A percentile compares a stretch with the other conserved stretches of the same genome.
phyloP scores from a whole-genome alignment of 1,284 basidiomycete species.

The Hortiboletus rubellus region DNA sequence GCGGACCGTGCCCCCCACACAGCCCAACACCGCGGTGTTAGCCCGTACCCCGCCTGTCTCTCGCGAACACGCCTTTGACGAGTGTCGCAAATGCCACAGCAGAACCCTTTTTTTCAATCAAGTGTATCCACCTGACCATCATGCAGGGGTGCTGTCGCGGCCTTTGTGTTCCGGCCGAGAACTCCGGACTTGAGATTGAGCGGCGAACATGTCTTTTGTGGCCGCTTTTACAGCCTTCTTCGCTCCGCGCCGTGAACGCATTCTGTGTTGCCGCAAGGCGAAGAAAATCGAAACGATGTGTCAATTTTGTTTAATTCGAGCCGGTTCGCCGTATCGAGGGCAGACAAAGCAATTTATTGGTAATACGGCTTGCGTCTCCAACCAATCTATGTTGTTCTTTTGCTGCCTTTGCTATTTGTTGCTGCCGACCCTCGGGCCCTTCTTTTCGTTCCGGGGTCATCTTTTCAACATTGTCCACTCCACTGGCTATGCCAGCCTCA shows the following conservation, averaged over 20 bases:
- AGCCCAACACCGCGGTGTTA: neutral
- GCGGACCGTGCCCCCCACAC: neutral
- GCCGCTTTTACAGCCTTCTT: constrained; percentile 21
- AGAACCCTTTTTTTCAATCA: neutral
- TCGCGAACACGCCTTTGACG: neutral
- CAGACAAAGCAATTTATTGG: too few relatives aligned
- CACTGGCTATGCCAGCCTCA: too few relatives aligned
- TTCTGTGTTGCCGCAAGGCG: neutral
- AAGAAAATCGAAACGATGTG: too few relatives aligned
- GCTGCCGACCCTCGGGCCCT: too few relatives aligned
- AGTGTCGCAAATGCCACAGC: neutral
- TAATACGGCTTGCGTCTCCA: too few relatives aligned
- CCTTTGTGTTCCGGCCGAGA: constrained; percentile 20
- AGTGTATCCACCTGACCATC: neutral
- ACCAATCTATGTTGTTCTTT: too few relatives aligned
- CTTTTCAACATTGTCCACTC: too few relatives aligned
- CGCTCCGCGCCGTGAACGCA: constrained; percentile 17
- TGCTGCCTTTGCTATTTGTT: too few relatives aligned
- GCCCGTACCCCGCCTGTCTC: neutral
- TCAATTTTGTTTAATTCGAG: too few relatives aligned
- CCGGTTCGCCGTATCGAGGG: too few relatives aligned
- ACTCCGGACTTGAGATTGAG: constrained; percentile 26
- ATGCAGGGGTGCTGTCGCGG: neutral
- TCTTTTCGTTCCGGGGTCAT: too few relatives aligned
- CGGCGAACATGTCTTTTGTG: constrained; percentile 20